These are phyloP conservation scores for Parafenestella ontariensis DNA, from an alignment of 2,329 filamentous ascomycete species.

Conservation along the genomic window DNA sequence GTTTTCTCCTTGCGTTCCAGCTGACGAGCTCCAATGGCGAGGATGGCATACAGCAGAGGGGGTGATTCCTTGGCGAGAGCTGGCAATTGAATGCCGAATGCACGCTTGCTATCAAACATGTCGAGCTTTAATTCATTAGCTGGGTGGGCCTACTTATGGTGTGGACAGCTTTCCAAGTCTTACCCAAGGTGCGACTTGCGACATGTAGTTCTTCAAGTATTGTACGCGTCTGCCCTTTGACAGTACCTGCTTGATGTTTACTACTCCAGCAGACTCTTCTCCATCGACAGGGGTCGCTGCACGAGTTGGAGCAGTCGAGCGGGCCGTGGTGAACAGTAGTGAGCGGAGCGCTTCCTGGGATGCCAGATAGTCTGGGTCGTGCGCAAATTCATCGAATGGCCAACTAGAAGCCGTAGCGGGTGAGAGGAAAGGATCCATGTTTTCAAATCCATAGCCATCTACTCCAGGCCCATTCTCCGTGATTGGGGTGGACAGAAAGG, in stretches of 20 bases:
- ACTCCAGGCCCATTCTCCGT: constrained; percentile 2
- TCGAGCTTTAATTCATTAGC: constrained; percentile 50
- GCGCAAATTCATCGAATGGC: constrained; percentile 36
- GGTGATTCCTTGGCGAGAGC: constrained; percentile 54
- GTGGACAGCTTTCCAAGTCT: neutral
- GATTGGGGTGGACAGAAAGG: constrained; percentile 8
- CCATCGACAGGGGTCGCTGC: constrained; percentile 27
- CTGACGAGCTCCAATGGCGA: constrained; percentile 61
- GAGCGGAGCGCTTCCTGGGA: constrained; percentile 37
- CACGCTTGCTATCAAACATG: constrained; percentile 60
- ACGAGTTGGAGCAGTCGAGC: constrained; percentile 34
- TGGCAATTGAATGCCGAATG: constrained; percentile 59
- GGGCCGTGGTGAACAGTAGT: constrained; percentile 39
- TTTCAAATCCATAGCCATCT: constrained; percentile 12
- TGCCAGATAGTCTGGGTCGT: constrained; percentile 37
- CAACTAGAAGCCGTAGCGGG: constrained; percentile 30
- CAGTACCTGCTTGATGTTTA: constrained; percentile 30
- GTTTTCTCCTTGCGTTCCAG: constrained; percentile 55
- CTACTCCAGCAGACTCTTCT: constrained; percentile 5
- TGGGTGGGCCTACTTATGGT: neutral
- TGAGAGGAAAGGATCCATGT: constrained; percentile 32
- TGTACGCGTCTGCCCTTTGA: constrained; percentile 30
- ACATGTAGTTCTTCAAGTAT: constrained; percentile 41
- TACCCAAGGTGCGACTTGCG: constrained; percentile 39
- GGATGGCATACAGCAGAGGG: constrained; percentile 58